A percentile compares a stretch with the other conserved stretches of the same genome.
These are phyloP conservation scores for Polyplosphaeria fusca DNA, from an alignment of 495 filamentous ascomycete species.

Conservation along the genomic window DNA sequence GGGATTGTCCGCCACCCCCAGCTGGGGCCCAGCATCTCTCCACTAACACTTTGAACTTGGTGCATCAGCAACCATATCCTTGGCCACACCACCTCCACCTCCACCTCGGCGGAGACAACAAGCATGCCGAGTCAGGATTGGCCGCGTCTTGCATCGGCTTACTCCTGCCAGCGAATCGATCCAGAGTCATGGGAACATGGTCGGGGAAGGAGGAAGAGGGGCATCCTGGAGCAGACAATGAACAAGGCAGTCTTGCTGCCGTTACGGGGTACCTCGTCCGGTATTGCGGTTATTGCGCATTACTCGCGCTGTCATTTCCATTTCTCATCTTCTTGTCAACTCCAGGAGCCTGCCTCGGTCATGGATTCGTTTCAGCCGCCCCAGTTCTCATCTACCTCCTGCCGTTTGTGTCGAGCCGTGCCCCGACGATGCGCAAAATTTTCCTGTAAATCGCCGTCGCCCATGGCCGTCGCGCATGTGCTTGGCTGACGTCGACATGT, in stretches of 20 bases:
- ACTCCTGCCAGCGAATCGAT: neutral
- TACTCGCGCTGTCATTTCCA: no score
- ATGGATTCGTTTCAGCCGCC: no score
- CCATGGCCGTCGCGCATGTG: neutral
- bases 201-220: neutral
- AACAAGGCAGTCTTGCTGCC: no score
- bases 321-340: no score
- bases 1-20: neutral
- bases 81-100: neutral
- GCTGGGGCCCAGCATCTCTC: neutral
- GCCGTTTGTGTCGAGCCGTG: neutral
- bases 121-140: neutral
- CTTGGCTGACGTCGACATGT: conserved; percentile 15
- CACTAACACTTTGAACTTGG: neutral
- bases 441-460: neutral
- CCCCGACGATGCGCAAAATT: neutral
- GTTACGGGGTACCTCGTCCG: no score
- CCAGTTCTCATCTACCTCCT: conserved; percentile 2
- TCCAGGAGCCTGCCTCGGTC: no score
- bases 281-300: no score
- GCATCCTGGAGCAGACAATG: no score
- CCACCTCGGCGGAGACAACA: neutral
- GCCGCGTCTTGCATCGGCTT: neutral
- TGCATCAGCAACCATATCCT: neutral
- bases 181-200: neutral